A percentile compares a stretch with the other conserved stretches of the same genome.
These are phyloP conservation scores for Ogataea paraovalis DNA, from an alignment of 805 yeast genomes.

Conservation along the genomic window DNA sequence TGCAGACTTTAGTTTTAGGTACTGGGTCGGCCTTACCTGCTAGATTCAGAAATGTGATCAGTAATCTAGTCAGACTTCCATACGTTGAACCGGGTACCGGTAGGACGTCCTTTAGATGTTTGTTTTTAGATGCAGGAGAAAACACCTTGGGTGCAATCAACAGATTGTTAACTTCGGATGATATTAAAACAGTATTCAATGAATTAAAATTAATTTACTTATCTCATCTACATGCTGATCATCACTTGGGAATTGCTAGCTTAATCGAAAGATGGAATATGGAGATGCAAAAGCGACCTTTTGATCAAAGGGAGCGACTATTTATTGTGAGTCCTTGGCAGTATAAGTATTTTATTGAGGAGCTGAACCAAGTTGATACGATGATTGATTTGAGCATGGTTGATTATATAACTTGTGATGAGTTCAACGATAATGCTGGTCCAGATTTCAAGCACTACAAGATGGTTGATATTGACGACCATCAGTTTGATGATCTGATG, in stretches of 20 bases:
- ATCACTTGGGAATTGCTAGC: constrained; percentile 79
- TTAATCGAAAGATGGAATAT: constrained; percentile 64
- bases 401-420: constrained; percentile 27
- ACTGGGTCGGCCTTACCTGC: constrained; percentile 94
- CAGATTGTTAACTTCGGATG: constrained; percentile 54
- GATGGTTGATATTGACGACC: constrained; percentile 26
- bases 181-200: constrained; percentile 38
- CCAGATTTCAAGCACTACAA: constrained; percentile 8
- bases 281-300: constrained; percentile 35
- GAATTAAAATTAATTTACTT: constrained; percentile 67
- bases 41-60: constrained; percentile 76
- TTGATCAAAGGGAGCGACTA: constrained; percentile 34
- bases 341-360: constrained; percentile 59
- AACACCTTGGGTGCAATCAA: constrained; percentile 72
- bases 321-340: constrained; percentile 74
- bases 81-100: constrained; percentile 18
- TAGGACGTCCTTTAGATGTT: constrained; percentile 32
- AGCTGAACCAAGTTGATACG: constrained; percentile 44
- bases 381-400: constrained; percentile 13
- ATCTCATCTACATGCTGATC: constrained; percentile 96
- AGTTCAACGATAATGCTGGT: constrained; percentile 22
- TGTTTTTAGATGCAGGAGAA: constrained; percentile 93
- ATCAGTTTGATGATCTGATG: constrained; percentile 20
- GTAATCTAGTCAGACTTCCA: constrained; percentile 74
- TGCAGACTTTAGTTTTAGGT: constrained; percentile 75